Evolutionary conservation across 495 filamentous ascomycete genomes (phyloP).

Genomic region (Chaetomidium leptoderma): DNA sequence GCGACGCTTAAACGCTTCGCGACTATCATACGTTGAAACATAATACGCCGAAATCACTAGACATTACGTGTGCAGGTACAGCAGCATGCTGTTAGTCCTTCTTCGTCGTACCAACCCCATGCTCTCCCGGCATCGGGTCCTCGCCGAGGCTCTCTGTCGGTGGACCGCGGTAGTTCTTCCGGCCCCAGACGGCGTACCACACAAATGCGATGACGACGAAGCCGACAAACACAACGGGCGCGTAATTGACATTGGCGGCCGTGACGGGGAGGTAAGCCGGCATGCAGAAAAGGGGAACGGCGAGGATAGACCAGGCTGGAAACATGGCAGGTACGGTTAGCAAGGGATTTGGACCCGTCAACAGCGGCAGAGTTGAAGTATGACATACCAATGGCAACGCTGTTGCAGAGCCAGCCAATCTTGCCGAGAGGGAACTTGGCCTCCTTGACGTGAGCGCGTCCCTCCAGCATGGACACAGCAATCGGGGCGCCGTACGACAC

Average conservation of each 20-base stretch:
- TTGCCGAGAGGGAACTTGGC: constrained; percentile 54
- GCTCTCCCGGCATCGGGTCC: not conserved
- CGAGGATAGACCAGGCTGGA: constrained; percentile 57
- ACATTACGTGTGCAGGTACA: not conserved
- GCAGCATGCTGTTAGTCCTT: constrained; percentile 13
- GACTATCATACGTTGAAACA: constrained; percentile 15
- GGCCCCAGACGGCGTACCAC: constrained; percentile 53
- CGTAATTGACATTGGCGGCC: constrained; percentile 58
- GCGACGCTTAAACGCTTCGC: constrained; percentile 19
- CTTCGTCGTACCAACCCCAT: constrained; percentile 5
- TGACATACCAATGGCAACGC: constrained; percentile 50
- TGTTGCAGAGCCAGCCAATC: constrained; percentile 54
- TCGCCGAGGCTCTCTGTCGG: constrained; percentile 36
- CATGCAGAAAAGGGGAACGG: constrained; percentile 62
- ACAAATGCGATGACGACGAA: constrained; percentile 49
- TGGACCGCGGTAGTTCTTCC: constrained; percentile 66
- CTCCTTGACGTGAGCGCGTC: constrained; percentile 47
- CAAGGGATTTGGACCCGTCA: no score
- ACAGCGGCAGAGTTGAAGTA: not conserved
- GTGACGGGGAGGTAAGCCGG: constrained; percentile 58
- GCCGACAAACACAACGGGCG: constrained; percentile 57
- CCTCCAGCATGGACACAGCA: constrained; percentile 48
- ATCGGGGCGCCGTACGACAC: constrained; percentile 58
- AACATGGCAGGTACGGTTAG: constrained; percentile 5
- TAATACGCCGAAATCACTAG: constrained; percentile 5